Conservation (phyloP, 2,329 filamentous ascomycete species). For the Thielaviopsis euricoi region DNA sequence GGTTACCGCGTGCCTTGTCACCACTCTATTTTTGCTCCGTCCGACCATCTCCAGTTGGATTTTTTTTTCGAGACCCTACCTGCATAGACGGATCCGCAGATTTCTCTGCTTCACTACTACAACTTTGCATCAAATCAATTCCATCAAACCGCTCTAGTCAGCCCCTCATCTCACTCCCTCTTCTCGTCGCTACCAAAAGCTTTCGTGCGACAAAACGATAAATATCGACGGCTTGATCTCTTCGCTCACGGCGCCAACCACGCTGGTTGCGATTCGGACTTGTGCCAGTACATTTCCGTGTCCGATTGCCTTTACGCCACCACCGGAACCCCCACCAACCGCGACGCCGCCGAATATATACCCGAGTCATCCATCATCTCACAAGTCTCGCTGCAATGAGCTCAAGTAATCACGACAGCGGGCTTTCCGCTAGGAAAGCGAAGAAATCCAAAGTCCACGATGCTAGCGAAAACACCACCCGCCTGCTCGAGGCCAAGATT, state of each 20-base stretch:
- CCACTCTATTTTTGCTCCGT: background rate
- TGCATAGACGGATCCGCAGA: background rate
- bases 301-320: background rate
- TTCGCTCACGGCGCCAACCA: background rate
- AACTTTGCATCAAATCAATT: background rate
- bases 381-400: background rate
- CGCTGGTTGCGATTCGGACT: background rate
- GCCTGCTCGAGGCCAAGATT: conserved; percentile 82
- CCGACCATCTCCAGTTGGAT: background rate
- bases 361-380: background rate
- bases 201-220: background rate
- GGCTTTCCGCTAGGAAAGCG: conserved; percentile 42
- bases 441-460: conserved; percentile 77
- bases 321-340: background rate
- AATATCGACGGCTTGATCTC: background rate
- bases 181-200: background rate
- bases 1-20: background rate
- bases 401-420: background rate
- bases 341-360: background rate
- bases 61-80: background rate
- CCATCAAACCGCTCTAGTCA: background rate
- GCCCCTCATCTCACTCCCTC: background rate
- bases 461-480: conserved; percentile 69
- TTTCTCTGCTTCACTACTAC: background rate
- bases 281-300: background rate